Evolutionary conservation across 1,139 yeast species (phyloP).

Genomic region (Blastobotrys serpentis): DNA sequence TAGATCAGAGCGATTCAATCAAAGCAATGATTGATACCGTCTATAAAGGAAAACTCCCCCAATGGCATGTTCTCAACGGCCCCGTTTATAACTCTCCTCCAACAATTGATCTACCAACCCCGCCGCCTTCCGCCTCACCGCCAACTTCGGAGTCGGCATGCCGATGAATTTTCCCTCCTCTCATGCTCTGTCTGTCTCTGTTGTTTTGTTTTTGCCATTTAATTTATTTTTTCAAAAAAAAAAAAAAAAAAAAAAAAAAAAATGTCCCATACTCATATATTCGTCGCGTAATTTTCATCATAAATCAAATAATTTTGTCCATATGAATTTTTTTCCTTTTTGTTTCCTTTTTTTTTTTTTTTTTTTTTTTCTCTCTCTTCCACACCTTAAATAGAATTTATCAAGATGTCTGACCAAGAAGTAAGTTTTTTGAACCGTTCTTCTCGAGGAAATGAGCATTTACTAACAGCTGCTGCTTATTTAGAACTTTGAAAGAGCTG

Average conservation of each 20-base stretch:
- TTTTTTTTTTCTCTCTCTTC: constrained; percentile 15
- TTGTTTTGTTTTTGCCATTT: constrained; percentile 1
- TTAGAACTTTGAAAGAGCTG: constrained; percentile 96
- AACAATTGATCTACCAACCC: not conserved
- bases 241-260: constrained; percentile 10
- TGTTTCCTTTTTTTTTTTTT: constrained; percentile 10
- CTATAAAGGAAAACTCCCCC: constrained; percentile 15
- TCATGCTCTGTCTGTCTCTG: too few species aligned
- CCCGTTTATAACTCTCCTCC: constrained; percentile 5
- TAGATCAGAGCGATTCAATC: constrained; percentile 11
- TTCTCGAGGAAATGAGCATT: not conserved
- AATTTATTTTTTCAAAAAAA: too few species aligned
- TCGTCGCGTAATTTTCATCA: not conserved
- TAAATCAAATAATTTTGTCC: constrained; percentile 1
- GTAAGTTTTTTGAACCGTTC: constrained; percentile 21
- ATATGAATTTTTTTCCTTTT: constrained; percentile 11
- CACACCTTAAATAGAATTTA: constrained; percentile 19
- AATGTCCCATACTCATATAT: constrained; percentile 1
- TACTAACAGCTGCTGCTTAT: too few species aligned
- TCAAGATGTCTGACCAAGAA: constrained; percentile 32
- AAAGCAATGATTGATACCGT: constrained; percentile 13
- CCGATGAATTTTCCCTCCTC: not conserved
- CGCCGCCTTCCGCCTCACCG: too few species aligned
- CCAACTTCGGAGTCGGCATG: not conserved
- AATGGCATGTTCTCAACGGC: constrained; percentile 17